Conservation (phyloP, 352 stramenopile species). For the Pythium volutum region DNA sequence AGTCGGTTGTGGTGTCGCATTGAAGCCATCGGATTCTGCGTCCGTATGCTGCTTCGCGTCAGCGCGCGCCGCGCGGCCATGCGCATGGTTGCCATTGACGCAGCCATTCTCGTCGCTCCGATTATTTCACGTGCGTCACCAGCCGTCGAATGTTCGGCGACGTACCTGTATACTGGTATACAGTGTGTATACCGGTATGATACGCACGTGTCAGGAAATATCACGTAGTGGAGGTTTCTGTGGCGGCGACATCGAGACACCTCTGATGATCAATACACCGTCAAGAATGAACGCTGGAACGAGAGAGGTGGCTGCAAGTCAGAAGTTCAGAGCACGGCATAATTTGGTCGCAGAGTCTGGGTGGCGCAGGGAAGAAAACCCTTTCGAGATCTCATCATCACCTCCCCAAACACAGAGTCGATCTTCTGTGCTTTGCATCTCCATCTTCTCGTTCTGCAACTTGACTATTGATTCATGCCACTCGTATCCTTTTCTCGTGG, state of each 20-base stretch:
- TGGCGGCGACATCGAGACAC: background rate
- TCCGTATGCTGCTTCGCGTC: background rate
- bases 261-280: background rate
- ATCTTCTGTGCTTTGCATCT: background rate
- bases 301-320: background rate
- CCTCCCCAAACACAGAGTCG: background rate
- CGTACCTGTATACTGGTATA: constrained; percentile 12
- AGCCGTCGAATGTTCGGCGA: constrained; percentile 21
- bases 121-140: constrained; percentile 9
- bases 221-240: background rate
- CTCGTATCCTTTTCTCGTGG: background rate
- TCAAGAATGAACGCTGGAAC: background rate
- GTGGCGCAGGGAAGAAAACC: background rate
- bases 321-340: constrained; percentile 7
- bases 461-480: too few species aligned
- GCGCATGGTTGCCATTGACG: constrained; percentile 6
- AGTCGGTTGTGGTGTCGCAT: background rate
- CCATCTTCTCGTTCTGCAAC: background rate
- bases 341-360: background rate
- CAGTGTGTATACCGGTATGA: too few species aligned
- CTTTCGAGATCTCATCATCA: background rate
- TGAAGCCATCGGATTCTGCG: background rate
- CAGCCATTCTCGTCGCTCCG: background rate
- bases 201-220: too few species aligned
- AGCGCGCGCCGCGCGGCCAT: constrained; percentile 11